Evolutionary conservation across 805 yeast species (phyloP), one percentile per base, ranked within the genome.

Genomic region (Candida fluviatilis): DNA sequence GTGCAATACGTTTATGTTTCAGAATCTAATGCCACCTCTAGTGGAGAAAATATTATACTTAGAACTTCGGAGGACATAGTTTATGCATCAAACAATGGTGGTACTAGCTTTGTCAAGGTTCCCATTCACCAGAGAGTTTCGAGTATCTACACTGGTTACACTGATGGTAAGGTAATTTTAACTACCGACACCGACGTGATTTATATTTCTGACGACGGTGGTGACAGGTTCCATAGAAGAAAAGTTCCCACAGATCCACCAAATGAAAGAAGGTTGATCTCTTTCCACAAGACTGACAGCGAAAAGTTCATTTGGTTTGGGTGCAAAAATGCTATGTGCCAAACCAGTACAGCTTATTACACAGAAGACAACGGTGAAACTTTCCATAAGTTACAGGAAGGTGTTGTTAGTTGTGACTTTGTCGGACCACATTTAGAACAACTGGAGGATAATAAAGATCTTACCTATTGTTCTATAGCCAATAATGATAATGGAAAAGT

Each of bases 291-390:
- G 18, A 60, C 60, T 5, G 71, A 78, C 42, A 52, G 73, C 1
- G 60, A 74, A 5, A 71, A 77, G 53, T 77, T 88, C 48, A 80
- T 93, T 26, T 83, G 84, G 73, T 73, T 75, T 48, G 85, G 93
- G 3, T 90, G 97, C 59, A 66, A 68, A 34, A 55, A 73, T 1
- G 69, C 69, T 5, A 11, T 7, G 6, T 33, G 35, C n/a, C 23
- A 21, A 23, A 14, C n/a, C 5, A 33, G 25, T 24, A 18, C 35
- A n/a, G 82, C 90, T 0, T 82, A 70, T 47, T 63, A 76, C 39
- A 82, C 96, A 2, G 62, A 58, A 18, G 79, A 90, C 61, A 77
- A 74, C 17, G 99, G 98, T 16, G 49, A 58, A 18, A 58, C 72
- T 4, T 93, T 89, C 70, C 49, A 60, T 0, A 63, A 66, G 37